A percentile compares a stretch with the other conserved stretches of the same genome.
phyloP scores from a whole-genome alignment of 257 asterid species.

The Solanum pimpinellifolium region DNA sequence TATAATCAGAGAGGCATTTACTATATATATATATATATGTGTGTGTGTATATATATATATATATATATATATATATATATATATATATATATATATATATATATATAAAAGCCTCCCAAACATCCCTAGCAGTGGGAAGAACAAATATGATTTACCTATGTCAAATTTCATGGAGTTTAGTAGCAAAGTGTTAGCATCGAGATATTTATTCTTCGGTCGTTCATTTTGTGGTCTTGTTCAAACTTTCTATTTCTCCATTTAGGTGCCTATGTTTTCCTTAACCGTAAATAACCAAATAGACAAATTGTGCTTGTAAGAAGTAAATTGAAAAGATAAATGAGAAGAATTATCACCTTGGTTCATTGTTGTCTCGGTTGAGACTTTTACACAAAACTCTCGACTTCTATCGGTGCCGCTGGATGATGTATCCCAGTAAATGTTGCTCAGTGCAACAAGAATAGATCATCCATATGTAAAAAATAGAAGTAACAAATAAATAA shows the following conservation, averaged over 20 bases:
- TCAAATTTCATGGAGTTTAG: neutral
- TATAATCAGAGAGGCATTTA: neutral
- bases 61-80: too few relatives aligned
- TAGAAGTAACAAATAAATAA: too few relatives aligned
- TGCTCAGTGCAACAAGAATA: neutral
- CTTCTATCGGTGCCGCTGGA: neutral
- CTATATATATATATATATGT: neutral
- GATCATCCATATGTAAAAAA: too few relatives aligned
- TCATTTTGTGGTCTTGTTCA: neutral
- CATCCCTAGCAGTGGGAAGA: neutral
- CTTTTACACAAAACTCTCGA: neutral
- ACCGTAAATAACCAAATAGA: neutral
- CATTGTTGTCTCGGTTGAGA: neutral
- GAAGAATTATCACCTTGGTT: neutral
- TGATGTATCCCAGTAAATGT: neutral
- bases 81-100: too few relatives aligned
- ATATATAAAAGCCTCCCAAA: neutral
- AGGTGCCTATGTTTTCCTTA: neutral
- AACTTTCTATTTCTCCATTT: neutral
- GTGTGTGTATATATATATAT: too few relatives aligned
- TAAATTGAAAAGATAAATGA: neutral
- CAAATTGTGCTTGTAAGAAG: neutral
- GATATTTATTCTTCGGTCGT: neutral
- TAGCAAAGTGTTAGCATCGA: neutral
- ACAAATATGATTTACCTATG: neutral